Base-by-base conservation (phyloP, 805 yeast species). In the Hagleromyces aurorensis region DNA sequence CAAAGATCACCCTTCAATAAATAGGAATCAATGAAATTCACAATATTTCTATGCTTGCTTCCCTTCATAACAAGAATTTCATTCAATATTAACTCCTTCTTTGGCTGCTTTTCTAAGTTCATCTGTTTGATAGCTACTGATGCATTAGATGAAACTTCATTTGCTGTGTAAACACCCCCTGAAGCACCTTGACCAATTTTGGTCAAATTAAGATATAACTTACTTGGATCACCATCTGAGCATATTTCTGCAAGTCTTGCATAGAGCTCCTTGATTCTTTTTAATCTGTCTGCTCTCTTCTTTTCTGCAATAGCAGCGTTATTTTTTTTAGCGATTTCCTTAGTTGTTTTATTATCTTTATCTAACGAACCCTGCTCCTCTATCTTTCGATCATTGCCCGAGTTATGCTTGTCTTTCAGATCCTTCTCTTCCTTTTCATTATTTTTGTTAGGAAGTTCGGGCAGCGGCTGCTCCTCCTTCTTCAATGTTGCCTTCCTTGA, bases 141-240 rank as follows among this genome's bases (percentile, higher is more conserved):
- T 17, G 62, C 61, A 32, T 65, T 64, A 13, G 67, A 65, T 11
- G 69, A 67, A 19, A 59, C 51, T 41, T 77, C 81, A 44, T 77
- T 72, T 0, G 96, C 96, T 17, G 91, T 84, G 48, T 78, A 91
- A 17, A 91, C 99, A 21, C 94, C 94, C 32, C 98, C 99, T 10
- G 93, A 79, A 0, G 98, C 98, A 50, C 99, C 98, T 61, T 91
- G 98, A 1, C 99, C 99, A 40, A 91, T 79, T 55, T 89, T 87
- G 21, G 72, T 68, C 38, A 89, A 65, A 48, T 75, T 77, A 25
- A 66, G 63, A 56, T 83, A 91, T 27, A 70, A 52, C 31, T 64
- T 64, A 18, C 75, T 71, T 8, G 98, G 98, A 58, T 91, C 93
- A 6, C 87, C 91, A 18, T 72, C 75, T 2, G 85, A 69, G 48